Evolutionary conservation across 2,329 filamentous ascomycete species (phyloP).

Genomic region (Calcarisporium arbuscula): DNA sequence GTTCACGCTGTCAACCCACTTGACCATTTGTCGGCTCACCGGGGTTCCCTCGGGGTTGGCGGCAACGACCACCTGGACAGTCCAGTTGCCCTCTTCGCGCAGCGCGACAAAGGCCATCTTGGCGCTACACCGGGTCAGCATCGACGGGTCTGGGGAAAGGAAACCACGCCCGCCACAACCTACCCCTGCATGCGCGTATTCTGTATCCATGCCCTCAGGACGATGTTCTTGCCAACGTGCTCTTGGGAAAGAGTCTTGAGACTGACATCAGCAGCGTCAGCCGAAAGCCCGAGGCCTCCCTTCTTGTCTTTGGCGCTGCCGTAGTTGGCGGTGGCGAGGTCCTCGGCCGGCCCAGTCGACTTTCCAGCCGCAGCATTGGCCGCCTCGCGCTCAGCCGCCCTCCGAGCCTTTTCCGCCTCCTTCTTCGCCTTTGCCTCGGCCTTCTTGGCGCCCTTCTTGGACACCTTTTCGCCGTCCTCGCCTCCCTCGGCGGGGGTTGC

Average conservation of each 20-base stretch:
- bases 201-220: constrained; percentile 75
- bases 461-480: constrained; percentile 5
- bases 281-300: constrained; percentile 49
- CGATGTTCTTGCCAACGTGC: constrained; percentile 63
- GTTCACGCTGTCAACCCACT: constrained; percentile 71
- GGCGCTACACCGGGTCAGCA: no score
- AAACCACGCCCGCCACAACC: no score
- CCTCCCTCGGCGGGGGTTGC: constrained; percentile 2
- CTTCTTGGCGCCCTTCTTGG: constrained; percentile 75
- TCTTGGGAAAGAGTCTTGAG: constrained; percentile 59
- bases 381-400: constrained; percentile 69
- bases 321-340: constrained; percentile 71
- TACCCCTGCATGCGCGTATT: constrained; percentile 53
- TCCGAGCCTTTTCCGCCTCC: constrained; percentile 71
- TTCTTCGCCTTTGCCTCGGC: constrained; percentile 81
- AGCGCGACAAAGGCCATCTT: constrained; percentile 85
- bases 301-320: constrained; percentile 60
- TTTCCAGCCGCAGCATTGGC: constrained; percentile 62
- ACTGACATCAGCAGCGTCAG: constrained; percentile 50
- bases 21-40: constrained; percentile 85
- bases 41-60: constrained; percentile 56
- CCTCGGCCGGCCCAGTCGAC: constrained; percentile 58
- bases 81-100: constrained; percentile 62
- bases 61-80: constrained; percentile 70
- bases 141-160: no score